Conservation (phyloP, 2,329 filamentous ascomycete genomes). For the Camptophora hylomeconis region DNA sequence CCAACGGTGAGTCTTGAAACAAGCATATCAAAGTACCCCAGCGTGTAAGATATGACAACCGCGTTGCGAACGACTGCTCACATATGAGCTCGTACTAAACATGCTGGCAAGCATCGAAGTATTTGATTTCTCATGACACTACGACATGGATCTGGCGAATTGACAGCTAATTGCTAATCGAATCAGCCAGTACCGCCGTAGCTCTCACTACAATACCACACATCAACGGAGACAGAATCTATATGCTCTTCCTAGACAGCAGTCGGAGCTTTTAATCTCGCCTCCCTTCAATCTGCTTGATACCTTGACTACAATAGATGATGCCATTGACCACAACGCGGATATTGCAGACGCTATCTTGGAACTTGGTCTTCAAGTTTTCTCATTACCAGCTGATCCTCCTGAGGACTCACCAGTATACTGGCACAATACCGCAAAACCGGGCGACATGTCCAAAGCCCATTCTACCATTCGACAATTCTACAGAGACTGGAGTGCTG, state of each 20-base stretch:
- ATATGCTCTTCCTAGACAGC: slow-evolving; percentile 71
- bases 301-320: slow-evolving; percentile 65
- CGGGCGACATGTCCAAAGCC: slow-evolving; percentile 75
- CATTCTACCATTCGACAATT: slow-evolving; percentile 86
- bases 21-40: slow-evolving; percentile 45
- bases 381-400: slow-evolving; percentile 38
- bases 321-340: slow-evolving; percentile 80
- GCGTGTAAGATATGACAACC: too few species aligned
- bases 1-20: slow-evolving; percentile 46
- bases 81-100: too few species aligned
- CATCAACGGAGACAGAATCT: slow-evolving; percentile 85
- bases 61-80: too few species aligned
- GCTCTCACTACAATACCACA: slow-evolving; percentile 79
- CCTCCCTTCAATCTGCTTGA: slow-evolving; percentile 75
- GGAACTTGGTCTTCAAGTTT: slow-evolving; percentile 52
- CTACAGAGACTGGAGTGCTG: slow-evolving; percentile 84
- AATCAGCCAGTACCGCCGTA: slow-evolving; percentile 65
- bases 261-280: slow-evolving; percentile 70
- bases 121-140: not conserved
- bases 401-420: slow-evolving; percentile 34
- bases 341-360: slow-evolving; percentile 70
- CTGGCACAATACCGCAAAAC: slow-evolving; percentile 59
- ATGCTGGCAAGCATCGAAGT: too few species aligned
- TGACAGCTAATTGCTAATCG: slow-evolving; percentile 9
- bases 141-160: slow-evolving; percentile 1